phyloP scores from a whole-genome alignment of 495 filamentous ascomycete genomes.

The Talaromyces liani region DNA sequence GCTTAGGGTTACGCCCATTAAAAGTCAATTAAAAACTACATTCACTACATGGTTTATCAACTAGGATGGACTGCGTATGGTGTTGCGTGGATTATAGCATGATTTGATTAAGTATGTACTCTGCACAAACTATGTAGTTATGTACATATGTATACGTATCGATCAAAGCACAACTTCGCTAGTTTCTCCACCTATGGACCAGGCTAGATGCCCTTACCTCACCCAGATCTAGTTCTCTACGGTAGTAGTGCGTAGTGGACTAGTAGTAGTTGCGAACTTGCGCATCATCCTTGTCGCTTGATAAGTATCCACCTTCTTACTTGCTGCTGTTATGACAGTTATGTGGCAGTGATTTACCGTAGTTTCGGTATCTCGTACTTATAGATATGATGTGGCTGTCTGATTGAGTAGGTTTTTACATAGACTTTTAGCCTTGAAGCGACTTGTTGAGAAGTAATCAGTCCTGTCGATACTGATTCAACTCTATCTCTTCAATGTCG shows the following conservation, averaged over 20 bases:
- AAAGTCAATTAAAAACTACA: neutral
- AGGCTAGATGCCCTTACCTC: neutral
- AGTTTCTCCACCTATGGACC: neutral
- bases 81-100: neutral
- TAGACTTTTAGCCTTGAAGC: neutral
- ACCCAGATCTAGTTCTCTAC: neutral
- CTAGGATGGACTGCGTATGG: neutral
- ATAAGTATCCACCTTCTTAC: neutral
- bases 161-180: neutral
- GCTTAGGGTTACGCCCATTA: neutral
- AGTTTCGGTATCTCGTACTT: neutral
- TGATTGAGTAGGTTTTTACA: neutral
- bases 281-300: neutral
- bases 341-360: neutral
- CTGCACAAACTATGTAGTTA: neutral
- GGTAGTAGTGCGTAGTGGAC: neutral
- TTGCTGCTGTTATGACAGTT: neutral
- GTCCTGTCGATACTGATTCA: neutral
- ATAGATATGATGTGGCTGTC: neutral
- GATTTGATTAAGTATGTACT: neutral
- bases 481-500: neutral
- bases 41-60: neutral
- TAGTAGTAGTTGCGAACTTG: neutral
- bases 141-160: neutral
- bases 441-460: neutral